phyloP scores from a whole-genome alignment of 345 rosid species.

The Rhodomyrtus tomentosa region DNA sequence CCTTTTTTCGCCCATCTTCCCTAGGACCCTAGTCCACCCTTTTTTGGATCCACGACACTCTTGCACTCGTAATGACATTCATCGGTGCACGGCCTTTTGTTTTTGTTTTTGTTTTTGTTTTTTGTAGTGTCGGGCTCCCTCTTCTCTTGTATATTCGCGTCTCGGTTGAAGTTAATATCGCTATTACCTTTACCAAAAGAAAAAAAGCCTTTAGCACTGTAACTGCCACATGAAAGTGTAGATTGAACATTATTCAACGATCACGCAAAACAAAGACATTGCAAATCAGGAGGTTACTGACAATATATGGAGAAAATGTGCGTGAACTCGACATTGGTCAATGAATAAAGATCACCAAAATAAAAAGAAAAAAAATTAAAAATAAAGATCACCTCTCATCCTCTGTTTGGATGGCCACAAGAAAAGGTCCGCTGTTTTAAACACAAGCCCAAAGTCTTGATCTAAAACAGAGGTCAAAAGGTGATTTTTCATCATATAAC shows the following conservation, averaged over 20 bases:
- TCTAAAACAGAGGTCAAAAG: not conserved
- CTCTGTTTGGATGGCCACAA: not conserved
- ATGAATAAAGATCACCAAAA: too few relatives aligned
- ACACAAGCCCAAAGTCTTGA: not conserved
- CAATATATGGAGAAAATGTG: not conserved
- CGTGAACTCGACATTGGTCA: not conserved
- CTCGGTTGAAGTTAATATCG: too few relatives aligned
- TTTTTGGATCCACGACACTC: too few relatives aligned
- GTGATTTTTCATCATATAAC: not conserved
- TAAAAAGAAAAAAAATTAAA: too few relatives aligned
- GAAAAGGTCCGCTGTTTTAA: not conserved
- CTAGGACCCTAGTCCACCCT: too few relatives aligned
- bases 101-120: too few relatives aligned
- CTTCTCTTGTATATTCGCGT: too few relatives aligned
- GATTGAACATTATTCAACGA: not conserved
- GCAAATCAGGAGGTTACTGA: not conserved
- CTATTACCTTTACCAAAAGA: too few relatives aligned
- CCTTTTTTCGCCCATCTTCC: too few relatives aligned
- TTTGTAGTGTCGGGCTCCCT: too few relatives aligned
- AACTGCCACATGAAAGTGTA: not conserved
- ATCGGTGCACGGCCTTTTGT: too few relatives aligned
- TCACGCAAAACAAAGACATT: not conserved
- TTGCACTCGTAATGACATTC: too few relatives aligned
- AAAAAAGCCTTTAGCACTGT: not conserved
- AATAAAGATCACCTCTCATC: not conserved